phyloP scores from a whole-genome alignment of 192 early-diverging fungal genomes.

The Chytriomyces confervae region DNA sequence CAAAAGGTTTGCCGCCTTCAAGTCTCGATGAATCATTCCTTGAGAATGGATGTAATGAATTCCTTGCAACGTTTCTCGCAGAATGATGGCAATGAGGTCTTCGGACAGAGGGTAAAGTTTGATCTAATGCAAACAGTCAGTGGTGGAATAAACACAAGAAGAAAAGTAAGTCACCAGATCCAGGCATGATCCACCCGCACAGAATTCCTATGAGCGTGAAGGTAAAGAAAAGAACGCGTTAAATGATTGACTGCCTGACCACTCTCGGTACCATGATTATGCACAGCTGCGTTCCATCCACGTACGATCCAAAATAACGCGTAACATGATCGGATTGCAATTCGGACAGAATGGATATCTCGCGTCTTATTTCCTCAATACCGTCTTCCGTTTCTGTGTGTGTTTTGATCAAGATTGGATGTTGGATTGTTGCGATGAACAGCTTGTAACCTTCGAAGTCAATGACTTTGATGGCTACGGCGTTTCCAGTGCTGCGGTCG shows the following conservation, averaged over 20 bases:
- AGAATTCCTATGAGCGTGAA: conserved; percentile 68
- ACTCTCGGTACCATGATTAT: conserved; percentile 76
- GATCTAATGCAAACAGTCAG: conserved; percentile 62
- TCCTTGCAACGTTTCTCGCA: conserved; percentile 85
- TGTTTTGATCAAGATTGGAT: conserved; percentile 5
- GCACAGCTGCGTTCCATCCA: conserved; percentile 92
- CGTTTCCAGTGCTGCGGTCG: conserved; percentile 67
- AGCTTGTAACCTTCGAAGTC: conserved; percentile 76
- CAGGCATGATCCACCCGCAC: conserved; percentile 91
- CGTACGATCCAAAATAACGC: conserved; percentile 52
- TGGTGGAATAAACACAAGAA: neutral
- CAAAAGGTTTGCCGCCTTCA: conserved; percentile 66
- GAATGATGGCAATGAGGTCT: conserved; percentile 89
- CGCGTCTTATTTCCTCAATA: conserved; percentile 98
- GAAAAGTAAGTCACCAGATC: conserved; percentile 69
- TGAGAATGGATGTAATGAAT: conserved; percentile 91
- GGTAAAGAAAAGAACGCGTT: neutral
- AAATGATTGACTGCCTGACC: neutral
- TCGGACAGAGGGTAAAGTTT: conserved; percentile 83
- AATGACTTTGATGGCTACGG: conserved; percentile 97
- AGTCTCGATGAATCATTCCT: conserved; percentile 82
- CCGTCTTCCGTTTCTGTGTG: conserved; percentile 85
- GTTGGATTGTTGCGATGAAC: neutral
- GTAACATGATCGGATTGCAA: conserved; percentile 43
- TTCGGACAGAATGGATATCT: conserved; percentile 93